Conservation (phyloP, 352 stramenopile genomes). For the Thalassiosira hispida region DNA sequence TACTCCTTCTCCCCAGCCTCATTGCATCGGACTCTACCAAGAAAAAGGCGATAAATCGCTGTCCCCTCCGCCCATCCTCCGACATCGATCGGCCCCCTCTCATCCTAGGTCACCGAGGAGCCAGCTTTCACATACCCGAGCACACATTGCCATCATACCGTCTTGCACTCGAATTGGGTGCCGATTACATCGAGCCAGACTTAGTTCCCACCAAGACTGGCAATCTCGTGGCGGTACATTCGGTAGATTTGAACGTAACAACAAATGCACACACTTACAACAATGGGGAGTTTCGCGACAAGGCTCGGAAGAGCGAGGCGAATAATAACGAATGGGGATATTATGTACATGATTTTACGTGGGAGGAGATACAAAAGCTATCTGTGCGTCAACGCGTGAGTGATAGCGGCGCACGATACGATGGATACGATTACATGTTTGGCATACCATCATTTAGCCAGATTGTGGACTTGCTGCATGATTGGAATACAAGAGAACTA, state of each 20-base stretch:
- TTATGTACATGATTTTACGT: slow-evolving; percentile 91
- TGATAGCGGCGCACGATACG: slow-evolving; percentile 79
- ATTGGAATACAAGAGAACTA: slow-evolving; percentile 72
- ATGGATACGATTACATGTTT: slow-evolving; percentile 87
- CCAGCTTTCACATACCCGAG: slow-evolving; percentile 90
- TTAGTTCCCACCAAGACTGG: slow-evolving; percentile 89
- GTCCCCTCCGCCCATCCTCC: slow-evolving; percentile 30
- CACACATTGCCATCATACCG: slow-evolving; percentile 90
- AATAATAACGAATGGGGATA: slow-evolving; percentile 79
- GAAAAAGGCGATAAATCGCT: slow-evolving; percentile 30
- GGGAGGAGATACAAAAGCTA: slow-evolving; percentile 90
- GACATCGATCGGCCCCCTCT: slow-evolving; percentile 80
- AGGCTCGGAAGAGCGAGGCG: slow-evolving; percentile 11
- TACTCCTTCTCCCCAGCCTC: not conserved
- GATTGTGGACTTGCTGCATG: slow-evolving; percentile 86
- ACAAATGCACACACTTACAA: slow-evolving; percentile 86
- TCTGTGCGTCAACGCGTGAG: slow-evolving; percentile 86
- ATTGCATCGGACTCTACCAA: not conserved
- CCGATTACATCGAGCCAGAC: slow-evolving; percentile 92
- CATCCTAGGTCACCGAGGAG: slow-evolving; percentile 87
- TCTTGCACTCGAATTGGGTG: slow-evolving; percentile 89
- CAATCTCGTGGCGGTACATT: slow-evolving; percentile 88
- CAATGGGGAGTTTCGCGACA: slow-evolving; percentile 47
- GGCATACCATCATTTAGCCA: slow-evolving; percentile 90
- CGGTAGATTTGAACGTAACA: slow-evolving; percentile 89